Evolutionary conservation across 2,329 filamentous ascomycete genomes (phyloP).

Genomic region (Ilyonectria sp.): DNA sequence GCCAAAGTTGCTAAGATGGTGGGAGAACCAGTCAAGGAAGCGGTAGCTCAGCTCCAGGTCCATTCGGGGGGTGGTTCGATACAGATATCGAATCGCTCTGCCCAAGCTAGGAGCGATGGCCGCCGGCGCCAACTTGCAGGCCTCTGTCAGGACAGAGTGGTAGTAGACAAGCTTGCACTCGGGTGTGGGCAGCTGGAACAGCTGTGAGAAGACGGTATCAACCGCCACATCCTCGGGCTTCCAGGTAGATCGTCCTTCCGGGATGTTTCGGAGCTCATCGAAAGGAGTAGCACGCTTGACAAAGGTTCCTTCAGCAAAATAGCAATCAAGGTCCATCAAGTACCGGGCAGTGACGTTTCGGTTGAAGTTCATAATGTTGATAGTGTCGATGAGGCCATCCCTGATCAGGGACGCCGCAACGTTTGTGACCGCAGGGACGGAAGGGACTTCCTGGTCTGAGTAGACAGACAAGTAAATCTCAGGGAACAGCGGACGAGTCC

Average conservation of each 20-base stretch:
- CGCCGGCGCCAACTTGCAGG: constrained; percentile 94
- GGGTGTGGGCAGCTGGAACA: constrained; percentile 87
- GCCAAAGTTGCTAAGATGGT: constrained; percentile 98
- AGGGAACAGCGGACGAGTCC: constrained; percentile 85
- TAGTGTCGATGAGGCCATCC: constrained; percentile 90
- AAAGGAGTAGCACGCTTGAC: constrained; percentile 94
- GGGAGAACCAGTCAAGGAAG: constrained; percentile 97
- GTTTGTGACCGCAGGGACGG: constrained; percentile 83
- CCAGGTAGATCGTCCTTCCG: constrained; percentile 82
- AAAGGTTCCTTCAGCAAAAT: constrained; percentile 91
- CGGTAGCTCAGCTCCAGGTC: constrained; percentile 90
- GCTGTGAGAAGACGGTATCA: constrained; percentile 97
- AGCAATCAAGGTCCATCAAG: constrained; percentile 94
- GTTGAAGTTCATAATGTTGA: constrained; percentile 95
- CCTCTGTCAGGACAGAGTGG: constrained; percentile 93
- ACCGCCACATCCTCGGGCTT: constrained; percentile 98
- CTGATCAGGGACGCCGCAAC: constrained; percentile 88
- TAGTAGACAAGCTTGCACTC: constrained; percentile 98
- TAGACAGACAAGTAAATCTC: constrained; percentile 97
- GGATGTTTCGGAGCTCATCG: constrained; percentile 84
- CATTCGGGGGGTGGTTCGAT: constrained; percentile 84
- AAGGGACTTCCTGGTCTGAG: constrained; percentile 86
- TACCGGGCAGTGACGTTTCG: constrained; percentile 89
- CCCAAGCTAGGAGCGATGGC: constrained; percentile 97
- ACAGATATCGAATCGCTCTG: constrained; percentile 92